Evolutionary conservation across 139 green algal genomes (phyloP).

Genomic region (Limnomonas spitsbergensis): DNA sequence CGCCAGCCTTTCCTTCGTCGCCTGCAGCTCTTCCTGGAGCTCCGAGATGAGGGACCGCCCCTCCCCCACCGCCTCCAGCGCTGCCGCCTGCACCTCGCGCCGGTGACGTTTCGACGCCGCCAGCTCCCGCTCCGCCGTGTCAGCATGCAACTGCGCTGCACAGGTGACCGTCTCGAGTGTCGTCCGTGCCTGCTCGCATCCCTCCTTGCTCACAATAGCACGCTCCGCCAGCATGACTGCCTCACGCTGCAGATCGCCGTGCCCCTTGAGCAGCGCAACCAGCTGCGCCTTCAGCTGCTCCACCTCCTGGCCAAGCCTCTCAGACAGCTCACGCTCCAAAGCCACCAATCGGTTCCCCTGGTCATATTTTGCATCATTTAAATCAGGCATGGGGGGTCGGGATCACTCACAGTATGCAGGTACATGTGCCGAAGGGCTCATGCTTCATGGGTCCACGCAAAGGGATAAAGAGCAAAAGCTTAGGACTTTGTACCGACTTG

Average conservation of each 20-base stretch:
- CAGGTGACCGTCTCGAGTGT: background rate
- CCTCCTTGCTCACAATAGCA: background rate
- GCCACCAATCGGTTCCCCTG: too few relatives aligned
- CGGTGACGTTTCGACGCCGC: background rate
- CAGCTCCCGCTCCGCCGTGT: background rate
- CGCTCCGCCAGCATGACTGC: background rate
- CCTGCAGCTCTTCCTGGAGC: background rate
- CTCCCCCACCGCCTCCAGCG: background rate
- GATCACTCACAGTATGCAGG: too few relatives aligned
- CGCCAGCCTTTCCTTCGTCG: background rate
- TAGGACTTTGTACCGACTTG: too few relatives aligned
- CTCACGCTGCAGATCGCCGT: background rate
- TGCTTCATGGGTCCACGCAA: too few relatives aligned
- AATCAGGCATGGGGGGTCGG: too few relatives aligned
- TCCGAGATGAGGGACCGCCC: background rate
- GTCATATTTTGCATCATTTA: too few relatives aligned
- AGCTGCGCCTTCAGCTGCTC: background rate
- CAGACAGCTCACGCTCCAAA: conserved; percentile 1
- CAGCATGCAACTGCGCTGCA: background rate
- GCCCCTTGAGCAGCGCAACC: background rate
- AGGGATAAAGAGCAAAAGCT: too few relatives aligned
- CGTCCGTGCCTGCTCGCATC: background rate
- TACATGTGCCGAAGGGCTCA: too few relatives aligned
- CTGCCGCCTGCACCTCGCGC: background rate
- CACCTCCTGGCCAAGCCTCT: background rate